A percentile compares a stretch with the other conserved stretches of the same genome.
Conservation (phyloP, 2,329 filamentous ascomycete species). For the Ceratocystis huliohia region DNA sequence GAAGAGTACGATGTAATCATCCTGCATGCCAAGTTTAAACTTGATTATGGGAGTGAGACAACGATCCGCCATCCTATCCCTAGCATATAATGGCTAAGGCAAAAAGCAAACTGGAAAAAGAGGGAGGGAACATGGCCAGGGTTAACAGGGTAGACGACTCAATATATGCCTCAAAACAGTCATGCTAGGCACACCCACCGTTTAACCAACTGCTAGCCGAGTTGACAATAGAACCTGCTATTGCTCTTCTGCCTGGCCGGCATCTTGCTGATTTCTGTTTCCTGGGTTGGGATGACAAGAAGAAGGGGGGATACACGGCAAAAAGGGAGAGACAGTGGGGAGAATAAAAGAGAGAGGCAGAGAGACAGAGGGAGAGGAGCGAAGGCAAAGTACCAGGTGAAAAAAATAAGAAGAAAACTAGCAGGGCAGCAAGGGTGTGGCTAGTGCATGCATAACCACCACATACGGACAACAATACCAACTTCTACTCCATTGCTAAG, state of each 20-base stretch:
- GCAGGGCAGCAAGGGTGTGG: too few species aligned
- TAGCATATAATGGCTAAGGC: background rate
- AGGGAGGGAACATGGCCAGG: background rate
- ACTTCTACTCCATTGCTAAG: background rate
- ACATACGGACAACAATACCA: too few species aligned
- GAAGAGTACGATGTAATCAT: background rate
- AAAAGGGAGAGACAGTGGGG: too few species aligned
- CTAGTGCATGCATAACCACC: too few species aligned
- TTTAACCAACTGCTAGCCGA: background rate
- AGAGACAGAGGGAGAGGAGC: too few species aligned
- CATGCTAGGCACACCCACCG: background rate
- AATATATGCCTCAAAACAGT: conserved; percentile 5
- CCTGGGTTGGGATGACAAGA: background rate
- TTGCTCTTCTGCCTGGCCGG: background rate
- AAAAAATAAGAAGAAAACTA: too few species aligned
- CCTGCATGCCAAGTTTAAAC: background rate
- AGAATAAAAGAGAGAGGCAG: too few species aligned
- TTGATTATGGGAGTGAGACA: background rate
- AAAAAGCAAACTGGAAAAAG: background rate
- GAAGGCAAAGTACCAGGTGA: too few species aligned
- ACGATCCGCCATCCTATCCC: background rate
- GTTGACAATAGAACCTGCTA: background rate
- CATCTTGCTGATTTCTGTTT: too few species aligned
- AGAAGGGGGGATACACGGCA: background rate
- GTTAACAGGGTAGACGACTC: background rate